Evolutionary conservation across 176 grass and related monocot species (phyloP).

Genomic region (Metroxylon sagu): DNA sequence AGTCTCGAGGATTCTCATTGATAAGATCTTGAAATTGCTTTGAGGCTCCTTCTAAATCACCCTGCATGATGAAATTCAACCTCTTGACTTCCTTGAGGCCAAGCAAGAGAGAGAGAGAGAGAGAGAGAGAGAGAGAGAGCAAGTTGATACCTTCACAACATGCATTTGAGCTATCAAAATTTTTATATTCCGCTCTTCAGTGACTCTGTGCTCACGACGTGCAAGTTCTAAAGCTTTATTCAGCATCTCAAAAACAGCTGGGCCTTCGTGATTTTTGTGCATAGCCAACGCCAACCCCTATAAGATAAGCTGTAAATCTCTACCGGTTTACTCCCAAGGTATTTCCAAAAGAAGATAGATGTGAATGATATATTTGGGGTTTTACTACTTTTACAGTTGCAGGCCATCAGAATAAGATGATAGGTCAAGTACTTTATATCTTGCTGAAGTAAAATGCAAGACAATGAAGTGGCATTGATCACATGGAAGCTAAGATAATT

Average conservation of each 20-base stretch:
- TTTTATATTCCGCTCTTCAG: constrained; percentile 67
- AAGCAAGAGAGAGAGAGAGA: no score
- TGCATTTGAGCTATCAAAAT: constrained; percentile 90
- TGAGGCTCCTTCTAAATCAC: constrained; percentile 52
- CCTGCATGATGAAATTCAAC: constrained; percentile 24
- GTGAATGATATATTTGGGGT: no score
- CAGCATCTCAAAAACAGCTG: constrained; percentile 59
- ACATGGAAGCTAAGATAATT: no score
- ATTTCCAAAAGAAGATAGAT: background rate
- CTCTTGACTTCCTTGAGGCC: background rate
- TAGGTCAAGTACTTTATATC: no score
- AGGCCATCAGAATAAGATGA: background rate
- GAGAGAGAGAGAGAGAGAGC: no score
- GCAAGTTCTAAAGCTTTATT: constrained; percentile 81
- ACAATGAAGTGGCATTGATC: no score
- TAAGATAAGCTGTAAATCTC: background rate
- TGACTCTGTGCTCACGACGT: constrained; percentile 50
- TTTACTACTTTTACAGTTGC: background rate
- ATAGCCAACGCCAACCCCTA: constrained; percentile 76
- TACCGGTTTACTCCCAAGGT: background rate
- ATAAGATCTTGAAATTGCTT: constrained; percentile 64
- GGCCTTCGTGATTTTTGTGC: constrained; percentile 55
- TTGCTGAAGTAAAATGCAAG: no score
- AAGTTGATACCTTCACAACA: constrained; percentile 49
- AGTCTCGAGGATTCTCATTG: constrained; percentile 72